Evolutionary conservation across 768 basidiomycete species (phyloP).

Genomic region (Mycena filopes): DNA sequence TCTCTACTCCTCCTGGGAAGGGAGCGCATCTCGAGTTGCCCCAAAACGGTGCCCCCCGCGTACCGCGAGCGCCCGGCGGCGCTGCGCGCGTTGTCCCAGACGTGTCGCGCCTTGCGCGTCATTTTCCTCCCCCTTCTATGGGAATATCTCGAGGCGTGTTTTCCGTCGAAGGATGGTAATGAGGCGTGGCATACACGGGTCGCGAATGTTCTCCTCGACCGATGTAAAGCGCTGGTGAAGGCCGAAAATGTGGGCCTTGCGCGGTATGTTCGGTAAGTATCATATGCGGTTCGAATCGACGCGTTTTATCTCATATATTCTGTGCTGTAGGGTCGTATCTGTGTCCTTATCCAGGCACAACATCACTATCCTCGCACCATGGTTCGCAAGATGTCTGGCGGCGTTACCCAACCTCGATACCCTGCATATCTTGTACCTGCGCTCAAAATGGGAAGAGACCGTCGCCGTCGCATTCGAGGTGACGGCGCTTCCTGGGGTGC

Average conservation of each 20-base stretch:
- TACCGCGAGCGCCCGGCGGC: slow-evolving; percentile 42
- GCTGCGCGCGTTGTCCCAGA: slow-evolving; percentile 48
- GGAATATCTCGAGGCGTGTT: slow-evolving; percentile 45
- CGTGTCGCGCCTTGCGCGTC: slow-evolving; percentile 40
- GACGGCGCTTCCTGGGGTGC: not conserved
- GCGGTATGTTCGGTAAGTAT: slow-evolving; percentile 38
- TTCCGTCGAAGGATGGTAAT: slow-evolving; percentile 24
- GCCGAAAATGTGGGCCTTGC: slow-evolving; percentile 34
- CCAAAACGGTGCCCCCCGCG: slow-evolving; percentile 22
- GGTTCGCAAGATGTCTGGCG: slow-evolving; percentile 17
- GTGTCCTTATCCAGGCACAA: slow-evolving; percentile 12
- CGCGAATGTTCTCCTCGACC: slow-evolving; percentile 38
- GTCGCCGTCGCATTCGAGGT: slow-evolving; percentile 5
- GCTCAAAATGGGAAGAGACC: not conserved
- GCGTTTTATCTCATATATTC: not conserved
- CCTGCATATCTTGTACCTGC: slow-evolving; percentile 9
- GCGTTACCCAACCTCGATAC: slow-evolving; percentile 21
- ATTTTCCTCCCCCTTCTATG: slow-evolving; percentile 44
- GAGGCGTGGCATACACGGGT: slow-evolving; percentile 40
- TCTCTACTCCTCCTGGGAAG: slow-evolving; percentile 15
- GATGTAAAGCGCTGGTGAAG: slow-evolving; percentile 38
- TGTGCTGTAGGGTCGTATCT: slow-evolving; percentile 7
- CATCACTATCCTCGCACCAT: not conserved
- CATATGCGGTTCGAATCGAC: too few relatives aligned
- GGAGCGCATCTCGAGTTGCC: not conserved